Conservation (phyloP, 352 stramenopile species). For the Phytopythium litorale region DNA sequence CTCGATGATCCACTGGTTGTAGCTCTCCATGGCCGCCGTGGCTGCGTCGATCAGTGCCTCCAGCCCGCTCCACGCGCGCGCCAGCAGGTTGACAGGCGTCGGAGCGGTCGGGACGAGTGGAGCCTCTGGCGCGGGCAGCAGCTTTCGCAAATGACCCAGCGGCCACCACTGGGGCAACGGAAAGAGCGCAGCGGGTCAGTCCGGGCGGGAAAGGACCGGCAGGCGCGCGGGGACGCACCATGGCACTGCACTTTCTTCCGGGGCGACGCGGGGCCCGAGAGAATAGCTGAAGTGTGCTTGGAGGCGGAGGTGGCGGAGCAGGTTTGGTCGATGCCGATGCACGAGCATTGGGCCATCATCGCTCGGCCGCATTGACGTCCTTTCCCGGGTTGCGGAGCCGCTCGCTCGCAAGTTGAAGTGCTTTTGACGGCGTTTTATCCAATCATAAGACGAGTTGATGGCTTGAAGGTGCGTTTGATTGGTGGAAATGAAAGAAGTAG, state of each 20-base stretch:
- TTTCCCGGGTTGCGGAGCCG: neutral
- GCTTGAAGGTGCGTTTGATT: neutral
- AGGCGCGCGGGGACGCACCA: neutral
- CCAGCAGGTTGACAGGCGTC: neutral
- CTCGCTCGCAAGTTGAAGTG: constrained; percentile 2
- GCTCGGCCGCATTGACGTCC: neutral
- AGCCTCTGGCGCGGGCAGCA: neutral
- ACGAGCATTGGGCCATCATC: too few species aligned
- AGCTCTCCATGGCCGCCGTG: constrained; percentile 21
- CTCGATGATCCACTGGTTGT: constrained; percentile 26
- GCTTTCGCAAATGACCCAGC: neutral
- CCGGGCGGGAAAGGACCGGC: constrained; percentile 2
- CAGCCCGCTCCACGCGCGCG: neutral
- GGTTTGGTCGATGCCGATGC: neutral
- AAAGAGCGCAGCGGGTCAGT: neutral
- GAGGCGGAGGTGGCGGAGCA: neutral
- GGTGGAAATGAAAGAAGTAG: neutral
- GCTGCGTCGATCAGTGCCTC: constrained; percentile 7
- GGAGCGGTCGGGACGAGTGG: neutral
- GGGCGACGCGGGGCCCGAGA: too few species aligned
- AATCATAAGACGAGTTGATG: neutral
- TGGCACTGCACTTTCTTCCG: constrained; percentile 1
- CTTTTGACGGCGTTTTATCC: neutral
- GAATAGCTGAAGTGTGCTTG: too few species aligned
- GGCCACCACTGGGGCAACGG: neutral